A percentile compares a stretch with the other conserved stretches of the same genome.
Evolutionary conservation across 2,329 filamentous ascomycete genomes (phyloP).

Genomic region (Beauveria caledonica): DNA sequence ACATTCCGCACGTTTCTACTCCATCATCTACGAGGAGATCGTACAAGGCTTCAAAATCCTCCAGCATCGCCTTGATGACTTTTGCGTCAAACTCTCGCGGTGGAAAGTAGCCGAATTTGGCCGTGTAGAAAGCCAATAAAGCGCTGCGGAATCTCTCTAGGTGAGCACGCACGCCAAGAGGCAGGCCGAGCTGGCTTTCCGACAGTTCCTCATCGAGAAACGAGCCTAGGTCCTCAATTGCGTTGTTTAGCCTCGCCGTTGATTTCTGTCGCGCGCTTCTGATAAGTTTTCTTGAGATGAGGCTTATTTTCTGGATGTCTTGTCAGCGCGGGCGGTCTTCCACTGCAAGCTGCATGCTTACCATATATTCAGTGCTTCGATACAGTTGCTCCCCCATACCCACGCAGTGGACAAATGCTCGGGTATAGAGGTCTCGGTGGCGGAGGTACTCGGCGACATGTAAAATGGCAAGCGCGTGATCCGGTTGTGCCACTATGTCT

Average conservation of each 20-base stretch:
- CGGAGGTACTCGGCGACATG: constrained; percentile 60
- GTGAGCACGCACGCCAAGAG: constrained; percentile 52
- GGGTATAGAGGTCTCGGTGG: constrained; percentile 57
- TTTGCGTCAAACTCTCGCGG: constrained; percentile 52
- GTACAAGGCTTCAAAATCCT: constrained; percentile 65
- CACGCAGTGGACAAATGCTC: constrained; percentile 69
- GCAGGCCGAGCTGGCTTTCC: constrained; percentile 55
- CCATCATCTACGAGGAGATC: constrained; percentile 59
- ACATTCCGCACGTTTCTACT: constrained; percentile 40
- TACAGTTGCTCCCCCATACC: constrained; percentile 62
- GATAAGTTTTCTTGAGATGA: constrained; percentile 56
- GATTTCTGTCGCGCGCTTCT: constrained; percentile 55
- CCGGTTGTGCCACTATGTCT: constrained; percentile 55
- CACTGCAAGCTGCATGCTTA: constrained; percentile 25
- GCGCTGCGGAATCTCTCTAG: constrained; percentile 66
- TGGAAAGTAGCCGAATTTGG: constrained; percentile 64
- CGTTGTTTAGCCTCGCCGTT: constrained; percentile 52
- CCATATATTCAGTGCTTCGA: constrained; percentile 51
- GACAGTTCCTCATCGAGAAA: constrained; percentile 68
- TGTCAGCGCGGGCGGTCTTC: neutral
- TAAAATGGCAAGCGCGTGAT: constrained; percentile 60
- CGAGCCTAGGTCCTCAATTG: constrained; percentile 48
- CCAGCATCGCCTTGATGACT: constrained; percentile 52
- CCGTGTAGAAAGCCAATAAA: constrained; percentile 56
- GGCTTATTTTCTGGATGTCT: constrained; percentile 34